Base-by-base conservation (phyloP, 2,329 filamentous ascomycete genomes). In the Ambrosiella xylebori region DNA sequence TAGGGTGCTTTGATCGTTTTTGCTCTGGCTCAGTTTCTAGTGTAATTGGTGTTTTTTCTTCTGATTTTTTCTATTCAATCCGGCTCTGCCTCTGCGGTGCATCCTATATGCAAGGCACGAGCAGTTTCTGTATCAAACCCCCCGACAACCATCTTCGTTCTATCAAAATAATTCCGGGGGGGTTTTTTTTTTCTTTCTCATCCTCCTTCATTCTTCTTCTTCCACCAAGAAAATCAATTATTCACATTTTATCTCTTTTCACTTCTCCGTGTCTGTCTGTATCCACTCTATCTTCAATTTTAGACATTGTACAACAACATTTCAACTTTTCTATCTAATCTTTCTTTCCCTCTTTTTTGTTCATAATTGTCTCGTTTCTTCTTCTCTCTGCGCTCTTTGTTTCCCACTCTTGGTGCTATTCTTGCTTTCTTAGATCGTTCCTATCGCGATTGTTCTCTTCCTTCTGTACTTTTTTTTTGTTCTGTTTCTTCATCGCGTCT, bases 1-100 rank as follows among this genome's bases (percentile, higher is more conserved):
- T 27, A 5, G 13, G n/a, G 54, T 59, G 51, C 57, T 59, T 59
- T 54, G 52, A 27, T 50, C 37, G 15, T 47, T 47, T 57, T 44
- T 40, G 6, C 37, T 39, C 15, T 57, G 27, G 27, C 40, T 52
- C 37, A 36, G 45, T 57, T 57, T 51, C 37, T 47, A 27, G 19
- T 55, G 39, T 40, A 3, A 41, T 3, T 27, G 27, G 1, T 27
- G 3, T 27, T 27, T 27, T 27, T n/a, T 41, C 13, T 41, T 41
- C 8, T 27, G 27, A 27, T 27, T 27, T 27, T 27, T 27, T 27
- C 27, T 27, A 35, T 51, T 51, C n/a, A 11, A 15, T 51, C 15
- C 47, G 35, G 9, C 47, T 35, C 17, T 51, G 47, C 47, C 47
- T 51, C 17, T 36, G 35, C 19, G 47, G 19, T 51, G 17, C 17